phyloP scores from a whole-genome alignment of 139 green algal genomes.

The Auxenochlorella protothecoides region DNA sequence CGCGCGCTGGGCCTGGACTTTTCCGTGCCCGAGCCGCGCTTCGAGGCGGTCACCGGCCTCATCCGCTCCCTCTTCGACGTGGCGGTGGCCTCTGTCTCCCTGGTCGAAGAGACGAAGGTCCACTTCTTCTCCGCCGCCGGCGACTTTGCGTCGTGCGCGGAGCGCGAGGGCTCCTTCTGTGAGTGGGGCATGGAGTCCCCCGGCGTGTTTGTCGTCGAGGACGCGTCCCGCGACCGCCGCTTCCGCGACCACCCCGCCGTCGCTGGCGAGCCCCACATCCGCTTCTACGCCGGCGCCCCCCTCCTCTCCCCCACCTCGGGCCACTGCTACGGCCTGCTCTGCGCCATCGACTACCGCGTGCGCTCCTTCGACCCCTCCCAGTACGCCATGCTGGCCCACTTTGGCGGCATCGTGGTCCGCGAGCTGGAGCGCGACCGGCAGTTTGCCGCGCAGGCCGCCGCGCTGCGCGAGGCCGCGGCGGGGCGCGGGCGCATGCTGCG shows the following conservation, averaged over 20 bases:
- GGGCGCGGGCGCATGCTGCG: slow-evolving; percentile 26
- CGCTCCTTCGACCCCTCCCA: slow-evolving; percentile 46
- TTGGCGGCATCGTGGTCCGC: slow-evolving; percentile 67
- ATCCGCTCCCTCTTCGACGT: too few species aligned
- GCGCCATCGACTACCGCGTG: slow-evolving; percentile 59
- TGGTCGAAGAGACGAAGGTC: too few species aligned
- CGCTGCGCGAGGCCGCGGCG: neutral
- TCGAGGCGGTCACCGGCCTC: too few species aligned
- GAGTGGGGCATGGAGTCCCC: too few species aligned
- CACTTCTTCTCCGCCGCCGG: too few species aligned
- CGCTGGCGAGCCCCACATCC: slow-evolving; percentile 42
- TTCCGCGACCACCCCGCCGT: slow-evolving; percentile 62
- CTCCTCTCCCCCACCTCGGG: slow-evolving; percentile 24
- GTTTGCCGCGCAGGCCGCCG: neutral
- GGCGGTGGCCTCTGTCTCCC: too few species aligned
- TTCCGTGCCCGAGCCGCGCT: too few species aligned
- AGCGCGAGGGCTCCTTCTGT: too few species aligned
- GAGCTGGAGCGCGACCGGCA: slow-evolving; percentile 49
- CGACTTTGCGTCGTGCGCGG: too few species aligned
- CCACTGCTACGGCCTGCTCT: slow-evolving; percentile 58
- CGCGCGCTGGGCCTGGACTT: too few species aligned
- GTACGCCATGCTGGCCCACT: slow-evolving; percentile 58
- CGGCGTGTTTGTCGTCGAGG: too few species aligned
- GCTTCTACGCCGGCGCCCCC: slow-evolving; percentile 74
- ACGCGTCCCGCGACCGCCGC: slow-evolving; percentile 8